Evolutionary conservation across 352 stramenopile genomes (phyloP).

Genomic region (Pseudoperonospora humuli): DNA sequence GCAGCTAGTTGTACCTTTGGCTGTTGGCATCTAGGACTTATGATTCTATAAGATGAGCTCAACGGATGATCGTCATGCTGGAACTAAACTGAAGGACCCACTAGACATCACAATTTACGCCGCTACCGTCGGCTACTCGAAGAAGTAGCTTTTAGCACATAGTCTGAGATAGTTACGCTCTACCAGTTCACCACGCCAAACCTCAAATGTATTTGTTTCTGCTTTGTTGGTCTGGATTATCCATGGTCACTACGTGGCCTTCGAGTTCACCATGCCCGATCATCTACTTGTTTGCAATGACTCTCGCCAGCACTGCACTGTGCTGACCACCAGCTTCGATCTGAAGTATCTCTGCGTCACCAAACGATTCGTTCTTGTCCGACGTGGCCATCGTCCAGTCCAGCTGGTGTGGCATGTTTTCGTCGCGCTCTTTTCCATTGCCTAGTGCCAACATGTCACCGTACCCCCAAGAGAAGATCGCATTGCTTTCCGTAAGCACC

Average conservation of each 20-base stretch:
- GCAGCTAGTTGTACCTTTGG: slow-evolving; percentile 9
- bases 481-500: slow-evolving; percentile 60
- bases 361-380: slow-evolving; percentile 30
- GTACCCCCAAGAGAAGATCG: slow-evolving; percentile 88
- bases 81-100: too few species aligned
- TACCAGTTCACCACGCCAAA: not conserved
- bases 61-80: too few species aligned
- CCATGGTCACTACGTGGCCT: slow-evolving; percentile 3
- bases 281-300: slow-evolving; percentile 11
- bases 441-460: slow-evolving; percentile 89
- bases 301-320: slow-evolving; percentile 59
- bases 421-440: slow-evolving; percentile 77
- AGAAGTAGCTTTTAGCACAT: too few species aligned
- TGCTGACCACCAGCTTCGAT: slow-evolving; percentile 86
- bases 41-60: slow-evolving; percentile 4
- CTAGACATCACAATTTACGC: too few species aligned
- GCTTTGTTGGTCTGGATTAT: slow-evolving; percentile 6
- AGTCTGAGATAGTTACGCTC: too few species aligned
- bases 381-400: slow-evolving; percentile 51
- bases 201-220: slow-evolving; percentile 12
- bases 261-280: too few species aligned
- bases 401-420: slow-evolving; percentile 55
- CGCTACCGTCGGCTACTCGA: too few species aligned
- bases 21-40: slow-evolving; percentile 7
- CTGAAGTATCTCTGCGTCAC: slow-evolving; percentile 52